Base-by-base conservation (phyloP, 257 asterid genomes). In the Solanum piurae region DNA sequence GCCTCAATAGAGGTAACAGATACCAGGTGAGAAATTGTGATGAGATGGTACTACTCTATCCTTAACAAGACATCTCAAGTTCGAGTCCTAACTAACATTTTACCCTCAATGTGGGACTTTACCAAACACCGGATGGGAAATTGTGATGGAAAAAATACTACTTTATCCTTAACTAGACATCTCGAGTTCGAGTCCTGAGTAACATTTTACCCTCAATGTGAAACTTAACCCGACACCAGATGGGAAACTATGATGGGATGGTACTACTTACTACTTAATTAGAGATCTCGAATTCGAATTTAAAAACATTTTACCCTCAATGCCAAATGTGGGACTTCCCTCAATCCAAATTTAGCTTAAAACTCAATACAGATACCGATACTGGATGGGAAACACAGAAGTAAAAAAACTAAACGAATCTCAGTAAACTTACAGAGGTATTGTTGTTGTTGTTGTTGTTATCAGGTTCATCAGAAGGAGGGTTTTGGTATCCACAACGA, bases 401-500 rank as follows among this genome's bases (percentile, higher is more conserved):
- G 60, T 5, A 29, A 82, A n/a, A 60, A 9, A 84, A 37, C 60
- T 49, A 25, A 37, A 84, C 0, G 37, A n/a, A 38, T 25, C 6
- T 13, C 3, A 40, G 12, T 14, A 0, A 9, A 85, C 87, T 77
- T 88, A 75, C 91, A 86, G 83, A 89, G 87, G 91, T 93, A 64
- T 87, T 82, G 87, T 92, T 82, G 86, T 89, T 55, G 69, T 92
- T 82, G 87, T 89, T 55, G 73, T 91, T 75, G 91, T 85, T 60
- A 62, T 92, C 83, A 40, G 52, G 89, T 73, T 85, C 62, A 83
- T 86, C 90, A 75, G 89, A 6, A 84, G 88, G 92, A 66, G 90
- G 25, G 83, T 84, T 79, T 27, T 79, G 92, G 34, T 91, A 93
- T 69, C 42, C 75, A 49, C 90, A 91, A 86, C 95, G 91, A 89